These are phyloP conservation scores for Neurospora tetraspora DNA, from an alignment of 495 filamentous ascomycete genomes.

Conservation along the genomic window DNA sequence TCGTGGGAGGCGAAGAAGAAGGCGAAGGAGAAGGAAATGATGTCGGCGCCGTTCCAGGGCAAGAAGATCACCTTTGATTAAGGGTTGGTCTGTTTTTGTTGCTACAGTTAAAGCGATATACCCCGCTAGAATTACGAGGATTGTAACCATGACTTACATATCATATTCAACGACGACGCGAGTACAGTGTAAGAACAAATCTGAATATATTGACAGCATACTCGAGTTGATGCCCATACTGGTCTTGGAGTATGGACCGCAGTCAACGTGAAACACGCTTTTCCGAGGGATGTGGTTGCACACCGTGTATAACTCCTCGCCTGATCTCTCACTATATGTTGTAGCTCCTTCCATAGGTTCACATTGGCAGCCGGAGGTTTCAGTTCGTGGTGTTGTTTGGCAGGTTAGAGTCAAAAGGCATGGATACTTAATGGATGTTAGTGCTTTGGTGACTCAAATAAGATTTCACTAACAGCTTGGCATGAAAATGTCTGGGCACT, in stretches of 20 bases:
- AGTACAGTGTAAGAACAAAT: background rate
- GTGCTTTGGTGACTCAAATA: background rate
- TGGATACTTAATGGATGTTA: background rate
- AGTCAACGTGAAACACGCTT: background rate
- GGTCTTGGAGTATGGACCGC: background rate
- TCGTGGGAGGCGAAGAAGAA: slow-evolving; percentile 87
- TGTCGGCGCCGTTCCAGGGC: slow-evolving; percentile 58
- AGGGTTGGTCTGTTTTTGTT: background rate
- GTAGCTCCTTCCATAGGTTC: background rate
- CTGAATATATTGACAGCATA: background rate
- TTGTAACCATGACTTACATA: background rate
- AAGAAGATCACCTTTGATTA: slow-evolving; percentile 90
- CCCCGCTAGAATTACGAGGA: background rate
- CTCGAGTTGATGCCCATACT: background rate
- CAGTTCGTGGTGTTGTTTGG: background rate
- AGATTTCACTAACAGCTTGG: background rate
- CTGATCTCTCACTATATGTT: background rate
- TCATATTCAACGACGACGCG: background rate
- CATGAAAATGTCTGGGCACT: background rate
- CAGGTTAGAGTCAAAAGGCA: background rate
- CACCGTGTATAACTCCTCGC: background rate
- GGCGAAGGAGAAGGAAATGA: slow-evolving; percentile 61
- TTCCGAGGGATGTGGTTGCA: background rate
- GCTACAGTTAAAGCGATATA: background rate
- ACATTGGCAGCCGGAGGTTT: background rate